These are phyloP conservation scores for Fragosphaeria purpurea DNA, from an alignment of 2,329 filamentous ascomycete genomes.

Conservation along the genomic window DNA sequence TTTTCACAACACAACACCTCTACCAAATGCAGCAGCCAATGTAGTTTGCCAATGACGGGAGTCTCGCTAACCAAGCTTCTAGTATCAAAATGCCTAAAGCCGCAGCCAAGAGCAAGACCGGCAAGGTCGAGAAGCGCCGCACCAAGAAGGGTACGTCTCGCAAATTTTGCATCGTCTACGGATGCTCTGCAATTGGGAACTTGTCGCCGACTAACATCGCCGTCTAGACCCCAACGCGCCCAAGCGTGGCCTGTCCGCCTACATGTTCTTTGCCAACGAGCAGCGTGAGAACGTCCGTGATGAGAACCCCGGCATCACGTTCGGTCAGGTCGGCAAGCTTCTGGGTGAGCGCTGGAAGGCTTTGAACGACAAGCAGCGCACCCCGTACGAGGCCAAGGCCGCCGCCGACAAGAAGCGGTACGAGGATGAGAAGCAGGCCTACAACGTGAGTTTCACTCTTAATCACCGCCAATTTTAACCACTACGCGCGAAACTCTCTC, in stretches of 20 bases:
- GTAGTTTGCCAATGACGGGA: too few species aligned
- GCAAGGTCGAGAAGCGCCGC: constrained; percentile 46
- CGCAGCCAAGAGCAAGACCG: constrained; percentile 41
- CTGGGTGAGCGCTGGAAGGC: constrained; percentile 99
- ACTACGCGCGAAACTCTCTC: not conserved
- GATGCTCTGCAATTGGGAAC: too few species aligned
- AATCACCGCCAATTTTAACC: not conserved
- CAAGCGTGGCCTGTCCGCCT: constrained; percentile 97
- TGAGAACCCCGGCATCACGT: constrained; percentile 95
- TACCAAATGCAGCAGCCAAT: too few species aligned
- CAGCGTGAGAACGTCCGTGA: constrained; percentile 96
- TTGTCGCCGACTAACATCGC: not conserved
- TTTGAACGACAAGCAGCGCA: constrained; percentile 82
- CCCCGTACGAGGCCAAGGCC: constrained; percentile 94
- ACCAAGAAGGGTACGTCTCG: constrained; percentile 47
- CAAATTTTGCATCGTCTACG: not conserved
- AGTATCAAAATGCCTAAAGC: constrained; percentile 49
- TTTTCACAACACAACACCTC: too few species aligned
- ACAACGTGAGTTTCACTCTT: constrained; percentile 57
- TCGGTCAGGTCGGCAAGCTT: constrained; percentile 96
- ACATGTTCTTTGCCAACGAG: constrained; percentile 99
- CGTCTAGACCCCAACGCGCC: constrained; percentile 82
- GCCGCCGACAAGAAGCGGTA: constrained; percentile 98
- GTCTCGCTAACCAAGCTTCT: constrained; percentile 7
- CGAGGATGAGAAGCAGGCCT: constrained; percentile 93